Base-by-base conservation (phyloP, 306 rosid species). In the Gastrolobium villosum region DNA sequence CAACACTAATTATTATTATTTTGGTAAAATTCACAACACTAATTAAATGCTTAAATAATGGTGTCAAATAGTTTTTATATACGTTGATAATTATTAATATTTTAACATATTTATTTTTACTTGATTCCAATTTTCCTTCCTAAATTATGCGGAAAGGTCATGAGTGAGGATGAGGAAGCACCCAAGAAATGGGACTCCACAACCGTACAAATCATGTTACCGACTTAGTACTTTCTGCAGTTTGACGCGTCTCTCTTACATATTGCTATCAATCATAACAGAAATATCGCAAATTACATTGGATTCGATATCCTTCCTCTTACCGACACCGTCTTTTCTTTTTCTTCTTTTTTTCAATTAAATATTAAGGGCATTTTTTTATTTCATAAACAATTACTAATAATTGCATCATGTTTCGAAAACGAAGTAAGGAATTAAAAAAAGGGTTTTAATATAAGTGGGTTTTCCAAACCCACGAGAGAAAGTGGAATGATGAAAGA, bases 101-200 rank as follows among this genome's bases (percentile, higher is more conserved):
- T 8, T 32, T n/a, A 35, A 39, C 7, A 52, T 71, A 36, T 55
- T 37, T 39, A 3, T 39, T 54, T 26, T 10, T 54, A 52, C 40
- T 39, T 2, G 53, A 55, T 72, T 37, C 36, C n/a, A 39, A 55
- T 20, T 55, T 72, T 13, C 3, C 26, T 53, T 70, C 35, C 46
- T 5, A 34, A 69, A 30, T 2, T 10, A 37, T 31, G n/a, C 10
- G 39, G n/a, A 65, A 4, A 65, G 31, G 46, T 20, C n/a, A n/a
- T n/a, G 10, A 53, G 53, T 31, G 59, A 59, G 55, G 4, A 3
- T 36, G 67, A 74, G 79, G 79, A 74, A 74, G 37, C 59, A 74
- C n/a, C 70, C 46, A 10, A 64, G 64, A 76, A 64, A 39, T 76
- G 73, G 73, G 80, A 76, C 65, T 26, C 14, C 50, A 39, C 63